Conservation (phyloP, 2,329 filamentous ascomycete species). For the Penicillium paneum region DNA sequence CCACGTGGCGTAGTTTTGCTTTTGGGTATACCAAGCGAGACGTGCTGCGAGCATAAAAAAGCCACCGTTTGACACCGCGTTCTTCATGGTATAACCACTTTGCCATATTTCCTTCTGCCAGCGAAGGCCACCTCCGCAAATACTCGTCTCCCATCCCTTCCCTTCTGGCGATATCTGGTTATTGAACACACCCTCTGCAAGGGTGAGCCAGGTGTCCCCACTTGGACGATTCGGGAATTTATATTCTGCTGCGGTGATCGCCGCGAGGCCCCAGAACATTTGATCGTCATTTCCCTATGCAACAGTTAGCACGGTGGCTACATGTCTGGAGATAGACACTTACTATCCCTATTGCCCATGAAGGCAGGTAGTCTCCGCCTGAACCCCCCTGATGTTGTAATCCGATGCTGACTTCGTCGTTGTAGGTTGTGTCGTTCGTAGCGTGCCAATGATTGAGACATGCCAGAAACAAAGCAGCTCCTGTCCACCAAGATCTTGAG, state of each 20-base stretch:
- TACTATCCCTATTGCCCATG: background rate
- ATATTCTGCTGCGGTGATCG: slow-evolving; percentile 3
- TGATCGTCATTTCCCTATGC: slow-evolving; percentile 3
- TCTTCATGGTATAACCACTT: slow-evolving; percentile 78
- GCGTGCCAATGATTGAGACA: slow-evolving; percentile 67
- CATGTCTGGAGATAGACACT: slow-evolving; percentile 49
- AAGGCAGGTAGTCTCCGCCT: background rate
- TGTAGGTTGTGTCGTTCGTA: slow-evolving; percentile 62
- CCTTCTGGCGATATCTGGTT: background rate
- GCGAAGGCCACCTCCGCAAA: slow-evolving; percentile 1
- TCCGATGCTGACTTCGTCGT: slow-evolving; percentile 50
- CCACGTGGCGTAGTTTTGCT: slow-evolving; percentile 61
- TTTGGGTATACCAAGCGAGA: slow-evolving; percentile 62
- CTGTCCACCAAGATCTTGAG: slow-evolving; percentile 73
- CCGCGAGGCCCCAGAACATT: slow-evolving; percentile 6
- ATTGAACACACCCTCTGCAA: background rate
- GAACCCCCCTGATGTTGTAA: slow-evolving; percentile 25
- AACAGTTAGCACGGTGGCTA: background rate
- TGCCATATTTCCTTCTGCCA: slow-evolving; percentile 4
- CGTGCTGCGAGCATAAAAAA: slow-evolving; percentile 77
- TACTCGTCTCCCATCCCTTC: background rate
- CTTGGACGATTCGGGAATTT: slow-evolving; percentile 1
- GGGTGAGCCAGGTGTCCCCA: slow-evolving; percentile 1
- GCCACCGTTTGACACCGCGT: slow-evolving; percentile 72
- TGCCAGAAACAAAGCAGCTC: slow-evolving; percentile 65